Base-by-base conservation (phyloP, 169 alveolate species). In the Fabrea salina region DNA sequence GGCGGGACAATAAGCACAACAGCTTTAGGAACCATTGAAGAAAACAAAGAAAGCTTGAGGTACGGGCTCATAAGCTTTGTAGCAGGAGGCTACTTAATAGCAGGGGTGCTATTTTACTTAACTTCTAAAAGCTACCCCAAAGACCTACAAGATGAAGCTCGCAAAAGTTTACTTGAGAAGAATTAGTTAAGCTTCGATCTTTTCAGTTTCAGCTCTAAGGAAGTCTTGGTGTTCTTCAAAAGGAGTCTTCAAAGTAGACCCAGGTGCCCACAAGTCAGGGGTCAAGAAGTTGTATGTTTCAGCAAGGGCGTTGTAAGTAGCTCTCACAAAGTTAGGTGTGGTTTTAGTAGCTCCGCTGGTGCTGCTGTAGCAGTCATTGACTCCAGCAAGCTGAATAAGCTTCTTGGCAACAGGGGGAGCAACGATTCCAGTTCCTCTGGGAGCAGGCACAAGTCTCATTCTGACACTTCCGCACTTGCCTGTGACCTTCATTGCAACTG, bases 391-490 rank as follows among this genome's bases (percentile, higher is more conserved):
- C 49, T 93, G 92, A 54, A 98, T 90, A 87, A 98, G 92, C 84
- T 98, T 98, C 97, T 97, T 98, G 33, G 99, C 95, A 50, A 99
- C 96, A 66, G 99, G 99, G 19, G 99, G 99, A 67, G 99, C 99
- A 67, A 98, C 99, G 83, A 98, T 96, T 66, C 98, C 99, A 30
- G 99, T 96, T 80, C 99, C 99, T 86, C 99, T 97, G 5, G 99
- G 99, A 53, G 99, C 99, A 51, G 99, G 99, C 67, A 98, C 97
- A 71, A 99, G 95, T 88, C 99, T 98, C 71, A 98, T 97, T 86
- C 99, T 97, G 79, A 99, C 99, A 51, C 99, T 97, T 47, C 99
- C 99, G 89, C 99, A 97, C 95, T 98, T 98, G 58, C 99, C 99
- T 49, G 99, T 95, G 44, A 99, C 99, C 94, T 99, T 99, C 97